Conservation (phyloP, 495 filamentous ascomycete species). For the Cercophora sp. region DNA sequence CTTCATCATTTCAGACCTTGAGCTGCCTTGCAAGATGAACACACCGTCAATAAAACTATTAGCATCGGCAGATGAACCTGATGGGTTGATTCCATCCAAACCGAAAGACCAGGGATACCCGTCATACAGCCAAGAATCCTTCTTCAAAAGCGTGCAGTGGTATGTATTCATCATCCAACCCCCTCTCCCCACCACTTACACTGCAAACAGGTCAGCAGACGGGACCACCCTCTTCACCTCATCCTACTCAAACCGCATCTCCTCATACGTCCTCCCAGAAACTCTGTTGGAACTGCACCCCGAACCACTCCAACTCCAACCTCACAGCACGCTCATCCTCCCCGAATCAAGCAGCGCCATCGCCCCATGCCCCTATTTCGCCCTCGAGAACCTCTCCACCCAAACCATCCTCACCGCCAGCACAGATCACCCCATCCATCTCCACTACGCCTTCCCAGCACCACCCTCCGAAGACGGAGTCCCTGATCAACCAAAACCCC, state of each 20-base stretch:
- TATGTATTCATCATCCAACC: constrained; percentile 5
- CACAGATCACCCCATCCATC: constrained; percentile 70
- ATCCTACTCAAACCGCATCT: constrained; percentile 62
- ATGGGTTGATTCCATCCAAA: too few relatives aligned
- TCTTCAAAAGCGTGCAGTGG: constrained; percentile 37
- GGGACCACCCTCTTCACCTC: constrained; percentile 78
- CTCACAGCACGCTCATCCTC: constrained; percentile 58
- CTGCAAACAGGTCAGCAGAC: constrained; percentile 59
- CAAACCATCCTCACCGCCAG: constrained; percentile 64
- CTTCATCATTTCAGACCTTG: too few relatives aligned
- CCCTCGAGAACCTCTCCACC: constrained; percentile 59
- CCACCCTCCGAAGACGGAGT: not conserved
- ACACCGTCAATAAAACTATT: constrained; percentile 25
- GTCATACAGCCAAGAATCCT: constrained; percentile 13
- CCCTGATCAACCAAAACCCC: constrained; percentile 33
- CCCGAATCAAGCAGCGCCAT: constrained; percentile 69
- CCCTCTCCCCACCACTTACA: constrained; percentile 4
- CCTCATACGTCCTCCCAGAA: constrained; percentile 67
- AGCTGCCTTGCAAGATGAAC: too few relatives aligned
- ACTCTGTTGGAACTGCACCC: constrained; percentile 59
- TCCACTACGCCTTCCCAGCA: constrained; percentile 44
- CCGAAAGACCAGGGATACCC: not conserved
- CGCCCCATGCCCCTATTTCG: constrained; percentile 69
- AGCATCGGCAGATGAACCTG: constrained; percentile 13
- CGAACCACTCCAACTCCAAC: constrained; percentile 46